Evolutionary conservation across 169 alveolate genomes (phyloP).

Genomic region (Plasmodium vivax): DNA sequence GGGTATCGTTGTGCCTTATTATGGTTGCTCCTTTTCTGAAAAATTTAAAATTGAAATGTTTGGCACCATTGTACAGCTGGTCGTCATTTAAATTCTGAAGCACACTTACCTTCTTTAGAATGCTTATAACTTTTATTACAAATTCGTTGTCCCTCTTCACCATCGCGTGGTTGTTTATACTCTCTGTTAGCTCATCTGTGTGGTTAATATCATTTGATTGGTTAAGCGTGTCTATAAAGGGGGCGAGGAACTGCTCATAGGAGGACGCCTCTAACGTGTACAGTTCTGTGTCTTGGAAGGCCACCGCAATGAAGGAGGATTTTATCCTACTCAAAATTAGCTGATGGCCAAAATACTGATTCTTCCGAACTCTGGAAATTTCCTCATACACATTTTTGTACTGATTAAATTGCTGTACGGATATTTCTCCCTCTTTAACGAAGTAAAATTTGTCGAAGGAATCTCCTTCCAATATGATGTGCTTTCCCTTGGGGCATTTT

Average conservation of each 20-base stretch:
- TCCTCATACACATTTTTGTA: conserved; percentile 73
- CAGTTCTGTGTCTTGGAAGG: conserved; percentile 40
- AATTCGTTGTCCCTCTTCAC: conserved; percentile 1
- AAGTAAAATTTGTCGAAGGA: conserved; percentile 47
- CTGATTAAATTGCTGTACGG: conserved; percentile 66
- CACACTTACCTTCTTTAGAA: conserved; percentile 57
- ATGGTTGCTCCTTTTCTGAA: conserved; percentile 57
- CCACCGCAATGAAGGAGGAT: conserved; percentile 41
- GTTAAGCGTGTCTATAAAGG: conserved; percentile 28
- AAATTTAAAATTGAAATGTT: conserved; percentile 47
- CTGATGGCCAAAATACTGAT: conserved; percentile 68
- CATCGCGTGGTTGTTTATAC: conserved; percentile 3
- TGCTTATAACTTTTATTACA: conserved; percentile 22
- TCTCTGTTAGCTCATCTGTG: background rate
- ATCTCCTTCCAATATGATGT: conserved; percentile 68
- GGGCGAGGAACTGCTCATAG: conserved; percentile 40
- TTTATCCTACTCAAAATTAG: conserved; percentile 16
- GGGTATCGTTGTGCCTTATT: conserved; percentile 34
- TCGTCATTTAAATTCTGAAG: conserved; percentile 57
- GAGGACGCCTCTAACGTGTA: conserved; percentile 40
- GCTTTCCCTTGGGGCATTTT: conserved; percentile 62
- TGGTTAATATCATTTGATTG: conserved; percentile 18
- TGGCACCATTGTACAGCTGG: conserved; percentile 27
- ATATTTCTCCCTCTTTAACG: conserved; percentile 51
- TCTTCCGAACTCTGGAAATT: conserved; percentile 5